Conservation (phyloP, 192 early-diverging fungal genomes). For the Diversispora eburnea region DNA sequence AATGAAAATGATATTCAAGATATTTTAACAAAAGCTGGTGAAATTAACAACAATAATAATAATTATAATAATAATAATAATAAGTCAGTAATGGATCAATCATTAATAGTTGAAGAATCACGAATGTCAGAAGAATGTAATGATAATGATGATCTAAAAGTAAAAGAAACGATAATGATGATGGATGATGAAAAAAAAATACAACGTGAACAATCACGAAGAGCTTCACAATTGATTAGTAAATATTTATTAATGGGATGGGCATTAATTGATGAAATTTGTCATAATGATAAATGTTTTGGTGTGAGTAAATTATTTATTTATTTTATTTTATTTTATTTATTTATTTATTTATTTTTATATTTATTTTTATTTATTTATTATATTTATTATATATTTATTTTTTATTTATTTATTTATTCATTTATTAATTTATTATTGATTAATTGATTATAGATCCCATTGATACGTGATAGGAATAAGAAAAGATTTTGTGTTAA, state of each 20-base stretch:
- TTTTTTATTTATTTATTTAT: not conserved
- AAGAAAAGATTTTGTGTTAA: conserved; percentile 46
- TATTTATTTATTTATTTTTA: not conserved
- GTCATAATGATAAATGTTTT: conserved; percentile 47
- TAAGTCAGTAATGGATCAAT: not conserved
- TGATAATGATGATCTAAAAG: too few relatives aligned
- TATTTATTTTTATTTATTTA: not conserved
- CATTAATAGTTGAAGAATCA: too few relatives aligned
- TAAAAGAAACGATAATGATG: conserved; percentile 16
- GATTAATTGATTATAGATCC: conserved; percentile 28
- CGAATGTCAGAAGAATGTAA: too few relatives aligned
- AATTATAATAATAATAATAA: not conserved
- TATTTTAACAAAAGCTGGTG: not conserved
- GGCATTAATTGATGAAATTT: conserved; percentile 56
- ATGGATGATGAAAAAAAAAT: conserved; percentile 33
- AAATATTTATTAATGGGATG: conserved; percentile 56
- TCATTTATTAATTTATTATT: not conserved
- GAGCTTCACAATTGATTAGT: conserved; percentile 51
- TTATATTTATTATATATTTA: not conserved
- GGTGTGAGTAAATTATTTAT: conserved; percentile 37
- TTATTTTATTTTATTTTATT: too few relatives aligned
- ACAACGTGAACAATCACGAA: conserved; percentile 46
- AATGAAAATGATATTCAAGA: too few relatives aligned
- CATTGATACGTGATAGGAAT: conserved; percentile 34
- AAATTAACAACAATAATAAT: not conserved